Evolutionary conservation across 164 flowering plant species (phyloP).

Genomic region (Dillenia suffruticosa): DNA sequence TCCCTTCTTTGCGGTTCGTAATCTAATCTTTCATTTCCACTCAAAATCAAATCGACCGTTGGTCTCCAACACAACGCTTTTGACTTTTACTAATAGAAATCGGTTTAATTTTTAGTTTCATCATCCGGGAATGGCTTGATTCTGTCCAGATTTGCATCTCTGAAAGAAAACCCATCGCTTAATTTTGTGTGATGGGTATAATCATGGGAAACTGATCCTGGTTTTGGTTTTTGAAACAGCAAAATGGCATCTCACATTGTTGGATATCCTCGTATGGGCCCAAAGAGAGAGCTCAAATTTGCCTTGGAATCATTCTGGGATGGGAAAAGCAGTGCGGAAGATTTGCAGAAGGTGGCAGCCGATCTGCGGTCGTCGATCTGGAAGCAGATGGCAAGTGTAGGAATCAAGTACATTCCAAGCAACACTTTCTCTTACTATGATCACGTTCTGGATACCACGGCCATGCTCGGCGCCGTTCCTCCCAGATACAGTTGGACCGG

Average conservation of each 20-base stretch:
- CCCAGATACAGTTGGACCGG: conserved; percentile 69
- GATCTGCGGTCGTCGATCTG: conserved; percentile 73
- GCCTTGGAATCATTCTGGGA: conserved; percentile 93
- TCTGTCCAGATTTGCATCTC: too few relatives aligned
- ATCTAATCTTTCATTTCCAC: too few relatives aligned
- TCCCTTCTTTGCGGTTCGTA: too few relatives aligned
- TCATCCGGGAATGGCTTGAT: too few relatives aligned
- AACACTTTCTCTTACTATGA: conserved; percentile 83
- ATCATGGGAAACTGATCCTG: not conserved
- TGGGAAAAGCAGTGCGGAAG: conserved; percentile 71
- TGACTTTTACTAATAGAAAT: too few relatives aligned
- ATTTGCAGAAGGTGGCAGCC: conserved; percentile 64
- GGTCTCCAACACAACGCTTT: too few relatives aligned
- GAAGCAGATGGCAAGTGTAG: conserved; percentile 79
- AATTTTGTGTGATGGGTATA: too few relatives aligned
- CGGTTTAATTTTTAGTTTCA: too few relatives aligned
- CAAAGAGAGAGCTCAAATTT: conserved; percentile 88
- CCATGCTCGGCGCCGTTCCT: conserved; percentile 83
- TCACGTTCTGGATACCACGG: conserved; percentile 77
- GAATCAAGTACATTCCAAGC: conserved; percentile 82
- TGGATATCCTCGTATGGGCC: conserved; percentile 90
- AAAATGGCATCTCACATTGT: conserved; percentile 85
- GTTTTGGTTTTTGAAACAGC: conserved; percentile 22
- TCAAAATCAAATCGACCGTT: too few relatives aligned
- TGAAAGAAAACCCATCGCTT: too few relatives aligned